Conservation (phyloP, 371 early-diverging fungal species). For the Mortierella sp. region DNA sequence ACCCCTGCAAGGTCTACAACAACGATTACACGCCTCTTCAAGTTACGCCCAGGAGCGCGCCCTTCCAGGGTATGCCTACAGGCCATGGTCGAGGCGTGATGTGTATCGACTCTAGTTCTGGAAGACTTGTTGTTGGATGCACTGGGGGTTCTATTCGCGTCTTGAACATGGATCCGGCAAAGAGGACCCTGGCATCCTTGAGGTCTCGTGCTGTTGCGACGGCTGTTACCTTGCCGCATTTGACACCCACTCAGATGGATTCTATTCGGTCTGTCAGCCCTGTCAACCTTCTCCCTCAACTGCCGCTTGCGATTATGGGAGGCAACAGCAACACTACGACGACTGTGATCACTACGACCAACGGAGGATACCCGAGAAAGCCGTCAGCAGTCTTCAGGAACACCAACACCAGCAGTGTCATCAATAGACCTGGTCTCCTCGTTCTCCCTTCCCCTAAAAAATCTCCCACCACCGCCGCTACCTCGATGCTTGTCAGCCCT, state of each 20-base stretch:
- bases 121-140: slow-evolving; percentile 41
- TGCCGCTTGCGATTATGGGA: not conserved
- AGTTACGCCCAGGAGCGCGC: slow-evolving; percentile 25
- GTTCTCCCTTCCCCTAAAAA: slow-evolving; percentile 14
- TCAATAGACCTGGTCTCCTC: not conserved
- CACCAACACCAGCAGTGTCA: not conserved
- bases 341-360: not conserved
- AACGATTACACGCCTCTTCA: slow-evolving; percentile 12
- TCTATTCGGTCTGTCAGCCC: slow-evolving; percentile 25
- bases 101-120: slow-evolving; percentile 39
- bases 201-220: not conserved
- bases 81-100: slow-evolving; percentile 46
- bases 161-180: slow-evolving; percentile 48
- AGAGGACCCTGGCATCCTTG: not conserved
- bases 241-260: slow-evolving; percentile 24
- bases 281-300: not conserved
- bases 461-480: slow-evolving; percentile 1
- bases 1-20: slow-evolving; percentile 54
- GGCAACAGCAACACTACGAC: not conserved
- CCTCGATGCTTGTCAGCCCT: not conserved
- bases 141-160: slow-evolving; percentile 45
- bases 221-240: slow-evolving; percentile 30
- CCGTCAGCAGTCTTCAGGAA: not conserved
- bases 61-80: slow-evolving; percentile 29
- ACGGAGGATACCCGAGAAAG: not conserved